Base-by-base conservation (phyloP, 768 basidiomycete species). In the Mycena maculata region DNA sequence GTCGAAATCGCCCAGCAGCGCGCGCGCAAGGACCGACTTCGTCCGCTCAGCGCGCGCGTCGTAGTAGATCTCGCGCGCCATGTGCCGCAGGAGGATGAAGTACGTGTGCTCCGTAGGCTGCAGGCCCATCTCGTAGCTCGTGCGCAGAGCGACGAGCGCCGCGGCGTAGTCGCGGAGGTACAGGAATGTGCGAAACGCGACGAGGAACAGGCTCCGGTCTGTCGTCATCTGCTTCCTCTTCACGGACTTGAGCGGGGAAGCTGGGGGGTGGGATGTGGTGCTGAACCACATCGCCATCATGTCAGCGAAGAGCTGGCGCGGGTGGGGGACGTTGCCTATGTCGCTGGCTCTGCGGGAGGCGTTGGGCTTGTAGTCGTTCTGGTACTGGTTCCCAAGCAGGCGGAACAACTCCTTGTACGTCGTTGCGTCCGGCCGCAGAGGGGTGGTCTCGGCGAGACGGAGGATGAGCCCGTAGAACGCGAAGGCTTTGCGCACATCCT, bases 351-450 rank as follows among this genome's bases (percentile, higher is more conserved):
- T n/a, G 20, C 79, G 79, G 0, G 67, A 70, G 20, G 22, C 16
- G 20, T 70, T 60, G 22, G 56, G 70, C 11, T 52, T 59, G 66
- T 54, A 76, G 22, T 63, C 22, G 23, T 38, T 63, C 20, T 65
- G 67, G 65, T 52, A 77, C 22, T 60, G 50, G 49, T 69, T 61
- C 50, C 72, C 63, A 58, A 72, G 66, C 9, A 78, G 75, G 28
- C 75, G 77, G 68, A 87, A 86, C 23, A 88, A 72, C 63, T 74
- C 74, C 20, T 77, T 81, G 76, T 82, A 88, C 0, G 86, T 87
- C 63, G 75, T 70, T 0, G 71, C 77, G 63, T 86, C 81, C 9
- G 85, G 87, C 1, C 72, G 73, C 55, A 83, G 72, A 5, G 76
- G 60, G 0, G 72, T 66, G 12, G 69, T 71, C 1, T 75, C 70